A percentile compares a stretch with the other conserved stretches of the same genome.
These are phyloP conservation scores for Penicillium brasilianum DNA, from an alignment of 2,329 filamentous ascomycete species.

Conservation along the genomic window DNA sequence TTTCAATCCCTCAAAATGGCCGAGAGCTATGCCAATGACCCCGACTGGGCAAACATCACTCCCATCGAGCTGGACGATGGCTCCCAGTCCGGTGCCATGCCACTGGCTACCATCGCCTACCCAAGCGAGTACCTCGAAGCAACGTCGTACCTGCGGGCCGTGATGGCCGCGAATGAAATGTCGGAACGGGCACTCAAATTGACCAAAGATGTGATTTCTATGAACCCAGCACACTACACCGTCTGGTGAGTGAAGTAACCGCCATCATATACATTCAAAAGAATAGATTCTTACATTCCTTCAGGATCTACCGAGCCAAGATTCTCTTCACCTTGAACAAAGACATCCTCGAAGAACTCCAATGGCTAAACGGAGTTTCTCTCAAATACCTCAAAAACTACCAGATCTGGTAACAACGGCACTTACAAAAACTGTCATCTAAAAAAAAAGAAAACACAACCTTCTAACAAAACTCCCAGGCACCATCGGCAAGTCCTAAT, in stretches of 20 bases:
- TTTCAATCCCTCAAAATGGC: constrained; percentile 29
- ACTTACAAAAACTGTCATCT: not conserved
- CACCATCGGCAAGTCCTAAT: constrained; percentile 64
- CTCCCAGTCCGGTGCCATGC: constrained; percentile 56
- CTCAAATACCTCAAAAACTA: constrained; percentile 93
- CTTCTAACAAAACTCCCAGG: constrained; percentile 40
- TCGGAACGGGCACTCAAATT: constrained; percentile 77
- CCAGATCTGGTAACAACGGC: constrained; percentile 86
- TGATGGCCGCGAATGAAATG: constrained; percentile 88
- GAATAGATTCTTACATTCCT: constrained; percentile 17
- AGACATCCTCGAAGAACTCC: constrained; percentile 72
- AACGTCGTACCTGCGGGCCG: constrained; percentile 88
- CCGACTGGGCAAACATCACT: constrained; percentile 80
- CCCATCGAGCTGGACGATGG: constrained; percentile 86
- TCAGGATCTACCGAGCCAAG: constrained; percentile 81
- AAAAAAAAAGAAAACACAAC: not conserved
- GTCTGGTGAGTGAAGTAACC: constrained; percentile 69
- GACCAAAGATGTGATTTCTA: constrained; percentile 84
- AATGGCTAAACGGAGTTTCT: constrained; percentile 85
- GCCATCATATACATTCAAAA: not conserved
- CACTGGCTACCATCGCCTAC: constrained; percentile 92
- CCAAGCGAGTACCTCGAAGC: constrained; percentile 87
- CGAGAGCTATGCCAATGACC: constrained; percentile 65
- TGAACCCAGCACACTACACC: constrained; percentile 98
- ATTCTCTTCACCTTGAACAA: constrained; percentile 71